Evolutionary conservation across 2,329 filamentous ascomycete genomes (phyloP).

Genomic region (Knoxdaviesia proteae): DNA sequence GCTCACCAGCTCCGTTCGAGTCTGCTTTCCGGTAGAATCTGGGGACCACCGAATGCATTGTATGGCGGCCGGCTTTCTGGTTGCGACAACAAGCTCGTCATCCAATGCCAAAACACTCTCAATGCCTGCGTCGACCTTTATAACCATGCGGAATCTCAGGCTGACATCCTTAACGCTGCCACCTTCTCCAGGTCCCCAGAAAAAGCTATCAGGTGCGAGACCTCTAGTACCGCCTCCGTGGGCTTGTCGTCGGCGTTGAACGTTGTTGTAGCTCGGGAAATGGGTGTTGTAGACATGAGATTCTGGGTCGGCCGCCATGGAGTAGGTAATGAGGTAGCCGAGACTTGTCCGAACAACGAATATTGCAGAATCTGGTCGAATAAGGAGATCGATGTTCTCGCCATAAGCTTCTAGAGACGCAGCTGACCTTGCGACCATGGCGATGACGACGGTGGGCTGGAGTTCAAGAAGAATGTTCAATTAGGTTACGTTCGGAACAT

Average conservation of each 20-base stretch:
- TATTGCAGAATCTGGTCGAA: constrained; percentile 81
- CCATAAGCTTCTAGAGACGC: constrained; percentile 69
- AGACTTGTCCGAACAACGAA: constrained; percentile 72
- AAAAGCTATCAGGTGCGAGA: constrained; percentile 35
- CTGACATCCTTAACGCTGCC: constrained; percentile 68
- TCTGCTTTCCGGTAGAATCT: constrained; percentile 63
- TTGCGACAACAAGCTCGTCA: constrained; percentile 81
- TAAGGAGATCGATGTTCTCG: constrained; percentile 60
- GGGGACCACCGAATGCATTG: constrained; percentile 93
- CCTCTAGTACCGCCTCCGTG: constrained; percentile 36
- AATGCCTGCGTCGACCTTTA: constrained; percentile 93
- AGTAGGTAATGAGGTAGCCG: constrained; percentile 88
- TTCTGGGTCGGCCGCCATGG: constrained; percentile 64
- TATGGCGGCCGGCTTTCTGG: constrained; percentile 75
- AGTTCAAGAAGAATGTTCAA: not conserved
- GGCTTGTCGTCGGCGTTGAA: constrained; percentile 39
- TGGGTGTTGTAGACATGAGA: constrained; percentile 70
- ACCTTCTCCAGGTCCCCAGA: constrained; percentile 64
- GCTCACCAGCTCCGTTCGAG: constrained; percentile 72
- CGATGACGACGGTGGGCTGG: constrained; percentile 73
- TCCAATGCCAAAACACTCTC: constrained; percentile 72
- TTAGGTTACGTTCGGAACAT: constrained; percentile 4
- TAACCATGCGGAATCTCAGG: constrained; percentile 88
- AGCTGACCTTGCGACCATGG: constrained; percentile 62
- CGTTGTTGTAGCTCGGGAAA: constrained; percentile 47